Percentiles rank a stretch among this genome's conserved stretches.
phyloP scores from a whole-genome alignment of 106 monocot genomes.

The Alisma plantagoaquatica region DNA sequence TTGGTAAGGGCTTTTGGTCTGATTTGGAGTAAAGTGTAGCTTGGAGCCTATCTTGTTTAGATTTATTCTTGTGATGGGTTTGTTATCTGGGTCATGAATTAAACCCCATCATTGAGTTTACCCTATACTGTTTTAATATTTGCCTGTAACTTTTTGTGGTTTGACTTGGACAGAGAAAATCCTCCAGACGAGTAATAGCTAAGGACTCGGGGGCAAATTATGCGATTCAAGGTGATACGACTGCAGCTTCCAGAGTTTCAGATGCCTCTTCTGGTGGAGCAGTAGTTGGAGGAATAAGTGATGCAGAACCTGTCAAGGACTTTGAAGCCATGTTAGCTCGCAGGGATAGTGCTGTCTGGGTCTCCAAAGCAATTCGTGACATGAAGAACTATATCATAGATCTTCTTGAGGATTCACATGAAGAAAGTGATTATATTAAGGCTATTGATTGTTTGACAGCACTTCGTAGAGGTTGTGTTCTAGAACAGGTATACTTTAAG shows the following conservation, averaged over 20 bases:
- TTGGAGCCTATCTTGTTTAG: too few species aligned
- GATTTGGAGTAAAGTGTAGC: too few species aligned
- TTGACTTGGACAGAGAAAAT: constrained; percentile 35
- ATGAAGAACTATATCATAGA: constrained; percentile 64
- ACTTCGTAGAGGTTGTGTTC: constrained; percentile 72
- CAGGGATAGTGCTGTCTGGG: constrained; percentile 68
- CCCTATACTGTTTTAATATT: too few species aligned
- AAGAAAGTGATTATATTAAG: constrained; percentile 42
- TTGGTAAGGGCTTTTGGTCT: too few species aligned
- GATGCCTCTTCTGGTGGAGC: background rate
- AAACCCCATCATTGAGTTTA: too few species aligned
- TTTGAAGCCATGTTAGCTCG: constrained; percentile 80
- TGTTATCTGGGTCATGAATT: too few species aligned
- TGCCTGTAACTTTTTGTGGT: background rate
- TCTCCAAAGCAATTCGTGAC: constrained; percentile 53
- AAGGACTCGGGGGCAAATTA: too few species aligned
- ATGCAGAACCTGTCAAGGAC: constrained; percentile 60
- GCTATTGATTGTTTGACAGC: constrained; percentile 72
- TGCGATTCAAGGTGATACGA: too few species aligned
- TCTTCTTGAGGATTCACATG: constrained; percentile 64
- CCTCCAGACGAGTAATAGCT: constrained; percentile 24
- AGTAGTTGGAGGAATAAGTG: constrained; percentile 49
- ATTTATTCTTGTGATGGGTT: too few species aligned
- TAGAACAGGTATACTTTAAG: constrained; percentile 53
- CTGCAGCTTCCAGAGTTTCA: background rate